These are phyloP conservation scores for Vachellia collinsii DNA, from an alignment of 306 rosid genomes.

Conservation along the genomic window DNA sequence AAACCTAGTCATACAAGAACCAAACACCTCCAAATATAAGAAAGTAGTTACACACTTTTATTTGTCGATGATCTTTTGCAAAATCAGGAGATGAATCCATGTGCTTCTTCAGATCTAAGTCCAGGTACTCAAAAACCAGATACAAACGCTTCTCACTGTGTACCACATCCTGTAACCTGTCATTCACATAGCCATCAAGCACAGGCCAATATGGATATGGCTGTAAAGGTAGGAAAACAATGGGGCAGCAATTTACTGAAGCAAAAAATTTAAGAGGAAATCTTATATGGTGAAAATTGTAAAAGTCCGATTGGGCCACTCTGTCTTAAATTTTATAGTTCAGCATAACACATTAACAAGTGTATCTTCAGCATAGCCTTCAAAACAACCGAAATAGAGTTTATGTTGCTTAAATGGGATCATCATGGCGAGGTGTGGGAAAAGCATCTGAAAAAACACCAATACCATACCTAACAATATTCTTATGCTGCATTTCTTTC, in stretches of 20 bases:
- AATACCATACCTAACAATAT: constrained; percentile 75
- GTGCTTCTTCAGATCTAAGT: constrained; percentile 97
- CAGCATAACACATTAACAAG: neutral
- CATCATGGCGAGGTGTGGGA: neutral
- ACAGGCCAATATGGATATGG: constrained; percentile 22
- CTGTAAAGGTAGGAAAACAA: neutral
- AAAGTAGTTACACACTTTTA: constrained; percentile 61
- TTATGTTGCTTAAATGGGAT: neutral
- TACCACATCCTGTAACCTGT: constrained; percentile 94
- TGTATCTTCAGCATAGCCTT: constrained; percentile 10
- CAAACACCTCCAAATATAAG: constrained; percentile 12
- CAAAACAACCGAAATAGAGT: constrained; percentile 2
- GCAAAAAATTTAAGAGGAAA: neutral
- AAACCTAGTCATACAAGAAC: neutral
- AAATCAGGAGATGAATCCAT: constrained; percentile 98
- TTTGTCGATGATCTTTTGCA: constrained; percentile 79
- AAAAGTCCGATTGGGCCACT: constrained; percentile 1
- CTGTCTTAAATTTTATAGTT: neutral
- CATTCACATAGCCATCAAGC: constrained; percentile 43
- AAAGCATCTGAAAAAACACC: neutral
- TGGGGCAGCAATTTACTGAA: constrained; percentile 13
- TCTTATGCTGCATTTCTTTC: constrained; percentile 91
- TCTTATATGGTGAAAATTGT: neutral
- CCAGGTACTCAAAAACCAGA: constrained; percentile 95
- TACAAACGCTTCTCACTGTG: constrained; percentile 93